Evolutionary conservation across 768 basidiomycete species (phyloP), one percentile per base, ranked within the genome.

Genomic region (Boletales sp.): DNA sequence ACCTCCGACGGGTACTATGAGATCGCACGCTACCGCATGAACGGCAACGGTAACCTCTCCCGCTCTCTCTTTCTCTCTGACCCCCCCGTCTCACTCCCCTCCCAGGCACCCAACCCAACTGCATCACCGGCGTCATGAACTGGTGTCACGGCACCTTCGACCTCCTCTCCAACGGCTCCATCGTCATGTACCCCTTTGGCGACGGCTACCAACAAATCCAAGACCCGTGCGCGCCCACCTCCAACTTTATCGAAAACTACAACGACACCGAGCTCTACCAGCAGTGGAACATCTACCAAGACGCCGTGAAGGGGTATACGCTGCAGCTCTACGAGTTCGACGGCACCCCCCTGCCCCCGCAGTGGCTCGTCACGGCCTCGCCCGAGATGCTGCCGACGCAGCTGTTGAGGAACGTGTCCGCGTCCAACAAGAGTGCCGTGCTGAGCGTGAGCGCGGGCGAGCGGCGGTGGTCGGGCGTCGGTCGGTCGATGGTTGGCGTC

Each of bases 201-300:
- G 95, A 99, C 65, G 95, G 95, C 14, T 90, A 82, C 70, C 92
- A 96, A 66, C 94, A 95, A 74, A 79, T 97, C 36, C 93, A 99
- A 74, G 87, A 94, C 57, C 87, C 93, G 0, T 99, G 95, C 62
- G 87, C 87, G 1, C 89, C 93, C 10, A 74, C 79, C 10, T 92
- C 94, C 28, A 91, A 93, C 66, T 86, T 94, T 64, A 81, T 97
- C 60, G 84, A 94, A 61, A 65, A 73, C 41, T 97, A 93, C 79
- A 87, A 90, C 71, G 64, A 78, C 54, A 86, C 83, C 12, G 89
- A 91, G 62, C 65, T 81, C 44, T 86, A 82, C 66, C 30, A 54
- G 34, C 50, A 54, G 8, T 96, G 90, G 90, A 75, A 73, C 36
- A 91, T 96, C 62, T 84, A 81, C 71, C 64, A 73, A 53, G 94